Percentiles rank a stretch among this genome's conserved stretches.
These are phyloP conservation scores for cucumber (Cucumis sativus) DNA, from an alignment of 306 rosid genomes.

Conservation along the genomic window Cucumber_9930_V3 NC_026656.2:17331001-17331500, in stretches of 20 bases:
- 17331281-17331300: neutral
- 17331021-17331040: neutral
- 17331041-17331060: conserved; percentile 73
- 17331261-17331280: neutral
- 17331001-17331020: conserved; percentile 13
- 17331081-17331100: conserved; percentile 84
- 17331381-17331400: neutral
- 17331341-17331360: neutral
- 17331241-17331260: neutral
- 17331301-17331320: neutral
- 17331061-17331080: conserved; percentile 46
- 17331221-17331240: neutral
- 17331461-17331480: neutral
- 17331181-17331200: neutral
- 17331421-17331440: neutral
- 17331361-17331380: neutral
- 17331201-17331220: neutral
- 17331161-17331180: neutral
- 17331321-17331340: neutral
- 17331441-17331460: conserved; percentile 1
- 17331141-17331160: conserved; percentile 23
- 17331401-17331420: neutral
- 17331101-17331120: conserved; percentile 74
- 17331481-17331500: conserved; percentile 52
- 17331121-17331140: conserved; percentile 25